phyloP scores from a whole-genome alignment of 306 rosid genomes.

The Casuarina cunninghamiana region DNA sequence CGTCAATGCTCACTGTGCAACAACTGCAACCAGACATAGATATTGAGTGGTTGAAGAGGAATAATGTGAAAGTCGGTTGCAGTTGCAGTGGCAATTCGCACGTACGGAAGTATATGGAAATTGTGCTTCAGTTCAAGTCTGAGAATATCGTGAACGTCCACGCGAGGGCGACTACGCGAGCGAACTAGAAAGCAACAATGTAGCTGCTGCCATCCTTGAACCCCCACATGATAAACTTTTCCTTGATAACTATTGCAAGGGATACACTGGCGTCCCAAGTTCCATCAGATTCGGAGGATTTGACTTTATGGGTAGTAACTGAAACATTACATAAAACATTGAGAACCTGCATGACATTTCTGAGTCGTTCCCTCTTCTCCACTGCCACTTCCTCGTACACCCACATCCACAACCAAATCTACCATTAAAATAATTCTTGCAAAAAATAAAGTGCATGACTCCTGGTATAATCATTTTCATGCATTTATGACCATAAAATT shows the following conservation, averaged over 20 bases:
- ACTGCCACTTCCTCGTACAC: too few relatives aligned
- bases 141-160: conserved; percentile 15
- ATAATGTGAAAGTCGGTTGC: conserved; percentile 27
- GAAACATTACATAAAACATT: not conserved
- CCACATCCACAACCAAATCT: too few relatives aligned
- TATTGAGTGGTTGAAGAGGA: conserved; percentile 44
- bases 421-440: too few relatives aligned
- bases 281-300: conserved; percentile 62
- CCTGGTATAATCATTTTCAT: too few relatives aligned
- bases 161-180: conserved; percentile 25
- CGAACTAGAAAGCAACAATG: conserved; percentile 25
- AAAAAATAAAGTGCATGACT: too few relatives aligned
- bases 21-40: conserved; percentile 30
- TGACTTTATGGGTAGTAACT: conserved; percentile 57
- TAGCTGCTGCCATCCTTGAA: conserved; percentile 75
- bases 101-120: conserved; percentile 25
- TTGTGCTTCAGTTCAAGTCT: conserved; percentile 13
- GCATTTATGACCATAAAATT: too few relatives aligned
- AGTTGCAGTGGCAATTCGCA: conserved; percentile 24
- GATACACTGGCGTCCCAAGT: conserved; percentile 34
- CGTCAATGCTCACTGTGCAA: conserved; percentile 55
- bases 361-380: too few relatives aligned
- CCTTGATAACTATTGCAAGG: conserved; percentile 47
- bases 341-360: too few relatives aligned
- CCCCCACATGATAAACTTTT: conserved; percentile 61